A percentile compares a stretch with the other conserved stretches of the same genome.
phyloP scores from a whole-genome alignment of 345 rosid species.

The Isatis tinctoria region DNA sequence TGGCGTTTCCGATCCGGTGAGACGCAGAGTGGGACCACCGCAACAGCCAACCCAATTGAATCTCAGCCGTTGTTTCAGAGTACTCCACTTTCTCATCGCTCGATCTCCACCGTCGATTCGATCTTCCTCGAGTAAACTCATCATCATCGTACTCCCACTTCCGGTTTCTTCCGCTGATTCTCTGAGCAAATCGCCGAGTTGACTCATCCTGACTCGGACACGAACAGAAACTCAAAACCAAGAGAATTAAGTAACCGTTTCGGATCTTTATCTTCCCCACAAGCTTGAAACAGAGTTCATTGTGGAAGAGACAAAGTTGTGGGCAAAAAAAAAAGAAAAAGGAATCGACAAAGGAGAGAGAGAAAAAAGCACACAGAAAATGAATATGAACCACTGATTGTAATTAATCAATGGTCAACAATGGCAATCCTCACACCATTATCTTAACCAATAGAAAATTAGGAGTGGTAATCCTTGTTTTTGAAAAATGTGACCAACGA shows the following conservation, averaged over 20 bases:
- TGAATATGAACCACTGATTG: no score
- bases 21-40: conserved; percentile 44
- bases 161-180: conserved; percentile 15
- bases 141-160: conserved; percentile 27
- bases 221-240: background rate
- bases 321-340: no score
- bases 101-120: conserved; percentile 38
- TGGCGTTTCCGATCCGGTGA: conserved; percentile 33
- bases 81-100: conserved; percentile 48
- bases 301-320: no score
- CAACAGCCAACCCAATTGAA: conserved; percentile 67
- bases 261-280: background rate
- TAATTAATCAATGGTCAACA: no score
- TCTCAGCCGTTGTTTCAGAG: conserved; percentile 59
- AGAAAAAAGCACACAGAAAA: no score
- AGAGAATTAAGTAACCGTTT: background rate
- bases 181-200: conserved; percentile 32
- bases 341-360: no score
- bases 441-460: no score
- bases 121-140: conserved; percentile 28
- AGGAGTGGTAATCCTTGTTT: no score
- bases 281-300: no score
- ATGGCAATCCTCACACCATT: no score
- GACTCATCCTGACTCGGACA: conserved; percentile 25
- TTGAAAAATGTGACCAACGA: no score